phyloP scores from a whole-genome alignment of 768 basidiomycete genomes.

The Trametes cubensis region DNA sequence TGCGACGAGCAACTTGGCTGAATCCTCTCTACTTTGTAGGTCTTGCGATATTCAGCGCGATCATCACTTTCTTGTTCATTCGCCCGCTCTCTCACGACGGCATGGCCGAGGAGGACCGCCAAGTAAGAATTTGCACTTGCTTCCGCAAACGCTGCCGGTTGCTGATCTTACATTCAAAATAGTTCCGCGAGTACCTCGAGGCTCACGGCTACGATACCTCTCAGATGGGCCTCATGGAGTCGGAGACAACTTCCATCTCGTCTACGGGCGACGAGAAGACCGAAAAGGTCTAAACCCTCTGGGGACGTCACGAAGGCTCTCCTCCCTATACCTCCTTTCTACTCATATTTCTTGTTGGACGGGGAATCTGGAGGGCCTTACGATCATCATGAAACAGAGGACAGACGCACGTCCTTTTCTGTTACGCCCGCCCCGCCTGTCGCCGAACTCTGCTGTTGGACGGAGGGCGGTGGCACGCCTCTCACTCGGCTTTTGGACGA shows the following conservation, averaged over 20 bases:
- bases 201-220: constrained; percentile 78
- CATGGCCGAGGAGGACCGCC: constrained; percentile 74
- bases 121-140: constrained; percentile 42
- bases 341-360: too few species aligned
- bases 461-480: background rate
- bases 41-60: constrained; percentile 77
- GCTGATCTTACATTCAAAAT: background rate
- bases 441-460: background rate
- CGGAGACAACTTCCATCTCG: constrained; percentile 25
- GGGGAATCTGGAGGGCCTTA: background rate
- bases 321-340: background rate
- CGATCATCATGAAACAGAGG: background rate
- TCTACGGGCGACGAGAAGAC: constrained; percentile 26
- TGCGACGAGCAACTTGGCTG: background rate
- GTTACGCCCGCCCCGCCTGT: background rate
- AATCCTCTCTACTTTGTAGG: constrained; percentile 35
- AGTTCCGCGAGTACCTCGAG: constrained; percentile 86
- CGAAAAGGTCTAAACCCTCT: constrained; percentile 9
- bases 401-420: background rate
- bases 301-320: too few species aligned
- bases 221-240: constrained; percentile 59
- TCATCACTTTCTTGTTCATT: constrained; percentile 73
- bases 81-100: constrained; percentile 74
- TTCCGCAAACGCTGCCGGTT: background rate
- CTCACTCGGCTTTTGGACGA: background rate